phyloP scores from a whole-genome alignment of 768 basidiomycete genomes.

The Leccinum disarticulatum region DNA sequence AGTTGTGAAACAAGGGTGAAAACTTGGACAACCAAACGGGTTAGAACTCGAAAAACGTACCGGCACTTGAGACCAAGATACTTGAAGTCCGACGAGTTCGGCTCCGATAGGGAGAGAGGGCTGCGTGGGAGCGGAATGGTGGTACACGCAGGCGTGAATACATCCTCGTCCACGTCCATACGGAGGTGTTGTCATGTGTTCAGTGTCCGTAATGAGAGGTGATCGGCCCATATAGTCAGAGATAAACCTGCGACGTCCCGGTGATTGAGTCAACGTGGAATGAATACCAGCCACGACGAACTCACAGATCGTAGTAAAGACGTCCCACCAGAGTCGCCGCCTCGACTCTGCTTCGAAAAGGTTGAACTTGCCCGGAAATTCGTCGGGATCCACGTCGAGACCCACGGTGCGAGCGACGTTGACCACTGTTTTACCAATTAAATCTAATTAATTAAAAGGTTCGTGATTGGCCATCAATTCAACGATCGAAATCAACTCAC shows the following conservation, averaged over 20 bases:
- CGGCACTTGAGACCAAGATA: constrained; percentile 61
- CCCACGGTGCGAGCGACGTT: constrained; percentile 65
- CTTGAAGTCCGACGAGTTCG: constrained; percentile 37
- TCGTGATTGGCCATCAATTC: constrained; percentile 21
- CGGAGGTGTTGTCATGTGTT: constrained; percentile 58
- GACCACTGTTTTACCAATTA: constrained; percentile 60
- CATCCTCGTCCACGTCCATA: constrained; percentile 54
- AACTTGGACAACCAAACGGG: neutral
- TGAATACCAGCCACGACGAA: constrained; percentile 14
- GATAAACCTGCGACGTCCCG: constrained; percentile 51
- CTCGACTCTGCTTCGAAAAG: constrained; percentile 53
- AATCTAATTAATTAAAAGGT: neutral
- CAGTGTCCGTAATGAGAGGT: constrained; percentile 55
- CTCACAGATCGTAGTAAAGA: constrained; percentile 76
- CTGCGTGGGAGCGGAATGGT: constrained; percentile 41
- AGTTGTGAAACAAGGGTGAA: constrained; percentile 5
- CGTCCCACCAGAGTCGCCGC: constrained; percentile 74
- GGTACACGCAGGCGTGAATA: constrained; percentile 47
- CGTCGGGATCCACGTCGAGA: constrained; percentile 58
- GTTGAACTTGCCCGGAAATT: constrained; percentile 45
- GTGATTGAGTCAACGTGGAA: constrained; percentile 11
- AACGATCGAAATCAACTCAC: constrained; percentile 29
- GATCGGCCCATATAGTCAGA: constrained; percentile 66
- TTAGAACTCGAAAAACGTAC: constrained; percentile 35
- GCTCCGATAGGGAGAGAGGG: constrained; percentile 25